Evolutionary conservation across 306 rosid genomes (phyloP).

Genomic region (Datisca glomerata): DNA sequence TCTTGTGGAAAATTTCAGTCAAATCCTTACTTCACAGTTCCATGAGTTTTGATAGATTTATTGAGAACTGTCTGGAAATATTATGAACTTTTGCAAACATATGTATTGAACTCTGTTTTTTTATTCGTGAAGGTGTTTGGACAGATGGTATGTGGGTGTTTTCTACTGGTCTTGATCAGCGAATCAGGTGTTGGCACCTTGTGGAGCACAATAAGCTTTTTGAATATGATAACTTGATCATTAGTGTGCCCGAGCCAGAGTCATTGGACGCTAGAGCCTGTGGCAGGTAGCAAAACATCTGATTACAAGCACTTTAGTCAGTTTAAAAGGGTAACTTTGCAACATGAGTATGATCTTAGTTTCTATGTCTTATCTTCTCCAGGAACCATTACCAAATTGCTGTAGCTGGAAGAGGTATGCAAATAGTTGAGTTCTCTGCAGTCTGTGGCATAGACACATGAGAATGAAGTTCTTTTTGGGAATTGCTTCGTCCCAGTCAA

Average conservation of each 20-base stretch:
- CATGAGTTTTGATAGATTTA: not conserved
- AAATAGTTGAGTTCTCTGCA: constrained; percentile 60
- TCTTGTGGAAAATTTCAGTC: no score
- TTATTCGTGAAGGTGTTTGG: constrained; percentile 69
- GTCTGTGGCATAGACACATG: constrained; percentile 10
- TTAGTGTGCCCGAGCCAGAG: constrained; percentile 95
- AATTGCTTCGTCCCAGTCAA: not conserved
- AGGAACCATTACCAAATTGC: constrained; percentile 81
- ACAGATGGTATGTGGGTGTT: constrained; percentile 94
- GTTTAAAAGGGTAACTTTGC: not conserved
- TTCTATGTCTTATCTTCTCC: constrained; percentile 8
- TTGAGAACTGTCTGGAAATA: not conserved
- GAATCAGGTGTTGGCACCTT: constrained; percentile 79
- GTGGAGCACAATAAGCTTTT: constrained; percentile 30
- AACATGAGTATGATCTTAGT: constrained; percentile 6
- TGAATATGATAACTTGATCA: constrained; percentile 49
- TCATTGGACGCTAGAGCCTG: constrained; percentile 64
- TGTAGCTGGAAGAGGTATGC: constrained; percentile 97
- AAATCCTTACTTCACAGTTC: no score
- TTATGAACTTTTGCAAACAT: no score
- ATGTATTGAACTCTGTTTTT: no score
- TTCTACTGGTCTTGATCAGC: constrained; percentile 95
- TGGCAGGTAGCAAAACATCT: constrained; percentile 35
- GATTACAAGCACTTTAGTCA: not conserved
- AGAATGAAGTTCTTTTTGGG: constrained; percentile 12